These are phyloP conservation scores for Parasarocladium wereldwijsianum DNA, from an alignment of 2,329 filamentous ascomycete species.

Conservation along the genomic window DNA sequence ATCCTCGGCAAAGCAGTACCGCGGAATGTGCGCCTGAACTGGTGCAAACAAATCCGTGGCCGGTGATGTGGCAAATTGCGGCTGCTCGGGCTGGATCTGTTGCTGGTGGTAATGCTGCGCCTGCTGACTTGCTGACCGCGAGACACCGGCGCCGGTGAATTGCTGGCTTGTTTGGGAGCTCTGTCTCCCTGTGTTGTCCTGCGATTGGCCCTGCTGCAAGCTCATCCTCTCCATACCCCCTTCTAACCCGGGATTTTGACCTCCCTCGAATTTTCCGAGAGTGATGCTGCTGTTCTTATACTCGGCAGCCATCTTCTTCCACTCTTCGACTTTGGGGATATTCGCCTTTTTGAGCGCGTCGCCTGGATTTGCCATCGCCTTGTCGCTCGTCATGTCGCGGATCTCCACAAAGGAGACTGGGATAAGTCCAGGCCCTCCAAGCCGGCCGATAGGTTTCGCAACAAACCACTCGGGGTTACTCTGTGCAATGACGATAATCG, in stretches of 20 bases:
- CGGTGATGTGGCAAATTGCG: constrained; percentile 21
- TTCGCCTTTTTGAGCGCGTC: constrained; percentile 80
- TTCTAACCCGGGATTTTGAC: constrained; percentile 30
- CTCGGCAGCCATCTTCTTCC: constrained; percentile 98
- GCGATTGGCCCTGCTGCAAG: constrained; percentile 41
- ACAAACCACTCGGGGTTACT: constrained; percentile 99
- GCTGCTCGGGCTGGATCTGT: constrained; percentile 20
- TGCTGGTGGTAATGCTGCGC: constrained; percentile 16
- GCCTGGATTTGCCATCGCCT: constrained; percentile 65
- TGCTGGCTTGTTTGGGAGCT: constrained; percentile 27
- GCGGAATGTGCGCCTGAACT: constrained; percentile 69
- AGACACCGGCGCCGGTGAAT: neutral
- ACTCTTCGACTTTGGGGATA: constrained; percentile 90
- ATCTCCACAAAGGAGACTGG: constrained; percentile 96
- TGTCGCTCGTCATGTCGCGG: constrained; percentile 78
- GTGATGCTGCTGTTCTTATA: constrained; percentile 99
- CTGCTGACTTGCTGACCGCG: constrained; percentile 11
- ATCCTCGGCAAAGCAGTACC: constrained; percentile 91
- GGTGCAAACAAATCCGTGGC: constrained; percentile 54
- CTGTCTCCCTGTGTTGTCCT: too few relatives aligned
- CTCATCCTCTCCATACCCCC: constrained; percentile 69
- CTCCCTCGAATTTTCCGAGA: constrained; percentile 69
- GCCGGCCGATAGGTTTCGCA: constrained; percentile 90
- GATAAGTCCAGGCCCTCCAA: constrained; percentile 91
- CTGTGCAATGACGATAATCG: constrained; percentile 96